Base-by-base conservation (phyloP, 805 yeast species). In the Candida maesae region DNA sequence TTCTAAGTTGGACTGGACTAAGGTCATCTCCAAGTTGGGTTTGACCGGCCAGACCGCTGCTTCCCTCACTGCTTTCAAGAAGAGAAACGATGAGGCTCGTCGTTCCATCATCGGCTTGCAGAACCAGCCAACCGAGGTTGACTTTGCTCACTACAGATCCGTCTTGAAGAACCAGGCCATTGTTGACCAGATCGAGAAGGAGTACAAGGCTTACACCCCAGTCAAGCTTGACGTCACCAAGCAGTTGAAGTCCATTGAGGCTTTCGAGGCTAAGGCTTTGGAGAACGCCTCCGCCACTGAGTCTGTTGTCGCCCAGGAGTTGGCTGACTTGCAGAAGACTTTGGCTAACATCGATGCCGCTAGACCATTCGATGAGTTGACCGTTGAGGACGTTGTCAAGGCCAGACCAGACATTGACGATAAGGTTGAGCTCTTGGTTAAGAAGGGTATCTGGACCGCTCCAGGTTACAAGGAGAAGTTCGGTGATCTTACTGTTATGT, bases 401-500 rank as follows among this genome's bases (percentile, higher is more conserved):
- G 98, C 97, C 52, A 86, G 93, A 74, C 98, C 99, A 59, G 98
- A 93, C 68, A 83, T 93, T 66, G 96, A 91, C 64, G 90, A 86
- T 58, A 93, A 93, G 84, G 96, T 90, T 56, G 77, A 73, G 61
- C 88, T 88, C 73, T 83, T 91, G 93, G 89, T 93, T 60, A 79
- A 83, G 78, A 83, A 90, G 77, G 96, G 96, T 71, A 85, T 85
- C 76, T 90, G 96, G 95, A 87, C 86, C 63, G 95, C 90, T 57
- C 98, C 98, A 60, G 96, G 96, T 60, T 93, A 93, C 82, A 82
- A 85, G 72, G 98, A 93, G 72, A 93, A 90, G 81, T 93, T 93
- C 68, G 98, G 98, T 70, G 87, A 85, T 67, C 79, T 91, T 71
- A 88, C 91, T 61, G 88, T 89, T 67, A 93, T 91, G 97, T 71